Evolutionary conservation across 2,329 filamentous ascomycete genomes (phyloP).

Genomic region (Scedosporium apiospermum): DNA sequence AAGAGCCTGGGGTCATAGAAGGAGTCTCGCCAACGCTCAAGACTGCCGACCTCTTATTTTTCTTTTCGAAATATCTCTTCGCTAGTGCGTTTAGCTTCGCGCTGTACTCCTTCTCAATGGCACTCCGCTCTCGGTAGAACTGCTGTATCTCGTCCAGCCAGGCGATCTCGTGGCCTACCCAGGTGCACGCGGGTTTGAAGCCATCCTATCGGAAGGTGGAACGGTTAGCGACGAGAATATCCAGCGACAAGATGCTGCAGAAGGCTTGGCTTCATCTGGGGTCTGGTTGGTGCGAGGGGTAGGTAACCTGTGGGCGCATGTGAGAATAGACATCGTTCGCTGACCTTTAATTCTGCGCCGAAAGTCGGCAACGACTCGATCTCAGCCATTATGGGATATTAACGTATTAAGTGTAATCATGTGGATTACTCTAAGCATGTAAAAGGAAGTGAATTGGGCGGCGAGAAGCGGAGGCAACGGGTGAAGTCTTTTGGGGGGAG

Average conservation of each 20-base stretch:
- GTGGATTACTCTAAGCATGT: constrained; percentile 2
- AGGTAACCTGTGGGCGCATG: constrained; percentile 9
- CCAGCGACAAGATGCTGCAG: not conserved
- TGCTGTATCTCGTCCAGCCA: constrained; percentile 97
- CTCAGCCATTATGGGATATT: constrained; percentile 56
- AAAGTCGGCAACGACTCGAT: constrained; percentile 78
- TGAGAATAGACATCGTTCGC: constrained; percentile 12
- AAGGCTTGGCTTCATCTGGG: not conserved
- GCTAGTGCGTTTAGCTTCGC: constrained; percentile 78
- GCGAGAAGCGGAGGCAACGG: not conserved
- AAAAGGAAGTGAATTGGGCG: not conserved
- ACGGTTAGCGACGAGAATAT: constrained; percentile 1
- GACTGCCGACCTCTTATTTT: constrained; percentile 76
- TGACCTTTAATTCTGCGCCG: constrained; percentile 86
- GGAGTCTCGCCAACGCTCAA: constrained; percentile 92
- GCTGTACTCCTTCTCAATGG: constrained; percentile 94
- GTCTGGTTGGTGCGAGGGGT: not conserved
- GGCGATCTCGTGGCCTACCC: constrained; percentile 79
- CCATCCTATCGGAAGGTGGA: constrained; percentile 57
- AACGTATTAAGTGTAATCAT: constrained; percentile 2
- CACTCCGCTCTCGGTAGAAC: constrained; percentile 91
- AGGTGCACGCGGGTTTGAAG: constrained; percentile 89
- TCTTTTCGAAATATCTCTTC: constrained; percentile 97
- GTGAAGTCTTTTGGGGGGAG: not conserved
- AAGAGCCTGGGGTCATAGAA: constrained; percentile 83